Conservation (phyloP, 805 yeast species). For the Metschnikowia gelsemii region DNA sequence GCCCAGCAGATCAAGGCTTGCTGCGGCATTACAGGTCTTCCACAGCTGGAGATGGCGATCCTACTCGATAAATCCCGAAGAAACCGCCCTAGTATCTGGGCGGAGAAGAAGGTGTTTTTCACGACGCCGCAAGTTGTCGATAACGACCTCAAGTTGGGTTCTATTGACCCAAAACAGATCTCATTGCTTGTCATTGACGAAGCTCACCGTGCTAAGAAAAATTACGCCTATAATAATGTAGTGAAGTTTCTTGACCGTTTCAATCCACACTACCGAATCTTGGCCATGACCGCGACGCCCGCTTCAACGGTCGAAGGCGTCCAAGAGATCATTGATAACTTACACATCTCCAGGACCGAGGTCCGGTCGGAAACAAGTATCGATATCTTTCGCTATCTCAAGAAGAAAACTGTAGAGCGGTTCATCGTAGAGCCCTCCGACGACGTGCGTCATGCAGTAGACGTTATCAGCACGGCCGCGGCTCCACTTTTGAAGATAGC, state of each 20-base stretch:
- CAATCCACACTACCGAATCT: slow-evolving; percentile 64
- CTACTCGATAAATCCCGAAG: slow-evolving; percentile 56
- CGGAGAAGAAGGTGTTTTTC: slow-evolving; percentile 72
- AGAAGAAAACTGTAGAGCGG: slow-evolving; percentile 59
- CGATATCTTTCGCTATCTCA: slow-evolving; percentile 80
- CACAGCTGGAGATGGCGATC: slow-evolving; percentile 74
- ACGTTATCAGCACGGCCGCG: slow-evolving; percentile 60
- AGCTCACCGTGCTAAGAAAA: slow-evolving; percentile 91
- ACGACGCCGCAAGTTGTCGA: slow-evolving; percentile 97
- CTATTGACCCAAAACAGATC: slow-evolving; percentile 70
- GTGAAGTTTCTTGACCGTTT: slow-evolving; percentile 59
- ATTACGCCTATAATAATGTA: slow-evolving; percentile 86
- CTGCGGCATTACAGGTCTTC: slow-evolving; percentile 80
- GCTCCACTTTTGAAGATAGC: slow-evolving; percentile 65
- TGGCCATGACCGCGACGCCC: slow-evolving; percentile 96
- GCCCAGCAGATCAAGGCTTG: slow-evolving; percentile 97
- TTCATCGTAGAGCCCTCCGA: slow-evolving; percentile 52
- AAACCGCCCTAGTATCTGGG: slow-evolving; percentile 79
- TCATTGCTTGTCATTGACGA: slow-evolving; percentile 86
- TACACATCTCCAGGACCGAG: slow-evolving; percentile 74
- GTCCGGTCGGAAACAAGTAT: slow-evolving; percentile 80
- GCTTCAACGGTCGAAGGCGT: slow-evolving; percentile 85
- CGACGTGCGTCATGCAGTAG: slow-evolving; percentile 58
- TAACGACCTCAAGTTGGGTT: slow-evolving; percentile 77
- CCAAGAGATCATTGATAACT: slow-evolving; percentile 75